Conservation (phyloP, 345 rosid species). For the Eucalyptus curtisii region DNA sequence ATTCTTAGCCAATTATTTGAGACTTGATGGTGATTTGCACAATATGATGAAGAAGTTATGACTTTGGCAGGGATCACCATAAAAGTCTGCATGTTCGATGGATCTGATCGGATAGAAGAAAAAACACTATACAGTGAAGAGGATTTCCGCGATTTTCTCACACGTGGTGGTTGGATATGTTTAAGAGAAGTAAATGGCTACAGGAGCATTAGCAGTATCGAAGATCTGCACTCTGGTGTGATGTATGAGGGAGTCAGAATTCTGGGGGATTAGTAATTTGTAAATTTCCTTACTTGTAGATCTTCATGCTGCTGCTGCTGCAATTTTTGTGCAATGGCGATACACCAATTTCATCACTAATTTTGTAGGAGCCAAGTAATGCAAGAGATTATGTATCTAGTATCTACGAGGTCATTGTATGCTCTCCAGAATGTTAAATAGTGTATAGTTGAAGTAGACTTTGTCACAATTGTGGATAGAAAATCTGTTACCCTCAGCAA, state of each 20-base stretch:
- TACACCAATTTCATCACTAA: not conserved
- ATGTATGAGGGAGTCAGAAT: not conserved
- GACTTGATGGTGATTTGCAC: not conserved
- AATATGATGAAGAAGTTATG: not conserved
- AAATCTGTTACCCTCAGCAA: not conserved
- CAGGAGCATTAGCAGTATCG: not conserved
- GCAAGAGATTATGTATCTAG: not conserved
- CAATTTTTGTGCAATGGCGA: not conserved
- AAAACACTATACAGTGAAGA: not conserved
- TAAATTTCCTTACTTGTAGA: not conserved
- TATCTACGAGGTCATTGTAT: not conserved
- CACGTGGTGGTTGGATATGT: not conserved
- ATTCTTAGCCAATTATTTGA: not conserved
- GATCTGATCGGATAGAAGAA: not conserved
- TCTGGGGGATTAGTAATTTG: not conserved
- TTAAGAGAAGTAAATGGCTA: conserved; percentile 7
- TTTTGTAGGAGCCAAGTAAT: not conserved
- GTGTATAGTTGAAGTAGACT: not conserved
- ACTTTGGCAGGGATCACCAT: not conserved
- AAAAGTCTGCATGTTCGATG: not conserved
- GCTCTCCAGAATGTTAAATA: not conserved
- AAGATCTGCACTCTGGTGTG: conserved; percentile 2
- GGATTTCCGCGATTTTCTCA: not conserved
- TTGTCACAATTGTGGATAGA: not conserved
- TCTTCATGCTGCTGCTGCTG: not conserved